Conservation (phyloP, 1,139 yeast genomes). For the Candida sojae region DNA sequence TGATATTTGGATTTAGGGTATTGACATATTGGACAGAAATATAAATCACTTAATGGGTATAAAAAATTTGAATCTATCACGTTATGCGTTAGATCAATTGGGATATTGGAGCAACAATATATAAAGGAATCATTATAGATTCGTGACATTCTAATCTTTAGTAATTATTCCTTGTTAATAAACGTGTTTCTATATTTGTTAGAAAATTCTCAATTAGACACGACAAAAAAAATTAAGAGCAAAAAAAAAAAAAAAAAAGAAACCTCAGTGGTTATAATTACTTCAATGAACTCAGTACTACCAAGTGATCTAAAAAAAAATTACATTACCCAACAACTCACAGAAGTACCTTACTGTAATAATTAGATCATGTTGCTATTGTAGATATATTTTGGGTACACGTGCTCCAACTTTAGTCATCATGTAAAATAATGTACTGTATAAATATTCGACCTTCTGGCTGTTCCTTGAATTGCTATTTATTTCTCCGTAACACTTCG, state of each 20-base stretch:
- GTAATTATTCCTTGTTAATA: too few relatives aligned
- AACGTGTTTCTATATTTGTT: too few relatives aligned
- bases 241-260: neutral
- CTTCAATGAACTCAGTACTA: neutral
- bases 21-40: conserved; percentile 43
- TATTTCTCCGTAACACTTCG: too few relatives aligned
- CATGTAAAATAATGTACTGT: too few relatives aligned
- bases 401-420: too few relatives aligned
- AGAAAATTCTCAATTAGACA: too few relatives aligned
- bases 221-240: neutral
- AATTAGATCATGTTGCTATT: too few relatives aligned
- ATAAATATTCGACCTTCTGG: too few relatives aligned
- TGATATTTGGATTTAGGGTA: conserved; percentile 28
- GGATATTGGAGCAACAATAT: conserved; percentile 18
- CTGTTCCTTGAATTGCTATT: too few relatives aligned
- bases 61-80: conserved; percentile 7
- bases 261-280: neutral
- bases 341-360: too few relatives aligned
- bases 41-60: conserved; percentile 19
- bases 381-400: too few relatives aligned
- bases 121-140: conserved; percentile 22
- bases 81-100: conserved; percentile 8
- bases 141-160: conserved; percentile 18
- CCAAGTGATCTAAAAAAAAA: neutral
- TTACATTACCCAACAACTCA: too few relatives aligned